Evolutionary conservation across 768 basidiomycete species (phyloP).

Genomic region (Panellus pusillus): DNA sequence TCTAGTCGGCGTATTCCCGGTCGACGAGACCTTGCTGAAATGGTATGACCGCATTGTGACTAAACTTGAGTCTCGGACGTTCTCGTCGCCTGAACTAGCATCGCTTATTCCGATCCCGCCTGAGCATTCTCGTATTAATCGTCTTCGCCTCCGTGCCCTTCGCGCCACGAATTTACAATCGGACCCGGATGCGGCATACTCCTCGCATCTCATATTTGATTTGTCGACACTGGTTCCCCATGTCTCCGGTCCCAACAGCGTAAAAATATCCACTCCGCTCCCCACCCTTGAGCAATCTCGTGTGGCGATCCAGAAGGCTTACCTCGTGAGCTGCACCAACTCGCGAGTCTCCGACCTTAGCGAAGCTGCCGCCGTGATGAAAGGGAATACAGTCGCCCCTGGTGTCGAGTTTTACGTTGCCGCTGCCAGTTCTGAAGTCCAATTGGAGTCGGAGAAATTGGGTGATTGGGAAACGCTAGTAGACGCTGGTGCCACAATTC

Average conservation of each 20-base stretch:
- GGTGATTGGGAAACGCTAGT: slow-evolving; percentile 91
- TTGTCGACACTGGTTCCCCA: slow-evolving; percentile 93
- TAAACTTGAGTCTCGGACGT: slow-evolving; percentile 76
- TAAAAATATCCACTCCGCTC: slow-evolving; percentile 93
- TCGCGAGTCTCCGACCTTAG: slow-evolving; percentile 94
- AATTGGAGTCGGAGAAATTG: slow-evolving; percentile 79
- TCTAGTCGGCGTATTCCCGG: slow-evolving; percentile 91
- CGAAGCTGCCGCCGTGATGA: slow-evolving; percentile 87
- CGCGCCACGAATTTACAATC: slow-evolving; percentile 56
- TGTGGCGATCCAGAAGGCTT: slow-evolving; percentile 93
- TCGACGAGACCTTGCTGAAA: slow-evolving; percentile 73
- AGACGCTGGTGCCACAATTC: slow-evolving; percentile 85
- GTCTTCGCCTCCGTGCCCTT: slow-evolving; percentile 64
- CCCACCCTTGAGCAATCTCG: slow-evolving; percentile 72
- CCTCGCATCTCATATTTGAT: slow-evolving; percentile 87
- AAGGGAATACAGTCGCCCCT: slow-evolving; percentile 75
- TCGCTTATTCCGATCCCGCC: slow-evolving; percentile 67
- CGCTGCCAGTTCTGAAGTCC: slow-evolving; percentile 90
- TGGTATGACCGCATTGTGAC: slow-evolving; percentile 84
- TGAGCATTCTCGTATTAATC: slow-evolving; percentile 85
- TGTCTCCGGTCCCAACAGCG: slow-evolving; percentile 96
- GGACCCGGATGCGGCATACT: slow-evolving; percentile 77
- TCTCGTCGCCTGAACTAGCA: slow-evolving; percentile 49
- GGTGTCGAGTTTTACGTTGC: slow-evolving; percentile 98
- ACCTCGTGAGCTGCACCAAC: slow-evolving; percentile 98